Evolutionary conservation across 2,329 filamentous ascomycete species (phyloP).

Genomic region (Paracorniculantispora psalliotae): DNA sequence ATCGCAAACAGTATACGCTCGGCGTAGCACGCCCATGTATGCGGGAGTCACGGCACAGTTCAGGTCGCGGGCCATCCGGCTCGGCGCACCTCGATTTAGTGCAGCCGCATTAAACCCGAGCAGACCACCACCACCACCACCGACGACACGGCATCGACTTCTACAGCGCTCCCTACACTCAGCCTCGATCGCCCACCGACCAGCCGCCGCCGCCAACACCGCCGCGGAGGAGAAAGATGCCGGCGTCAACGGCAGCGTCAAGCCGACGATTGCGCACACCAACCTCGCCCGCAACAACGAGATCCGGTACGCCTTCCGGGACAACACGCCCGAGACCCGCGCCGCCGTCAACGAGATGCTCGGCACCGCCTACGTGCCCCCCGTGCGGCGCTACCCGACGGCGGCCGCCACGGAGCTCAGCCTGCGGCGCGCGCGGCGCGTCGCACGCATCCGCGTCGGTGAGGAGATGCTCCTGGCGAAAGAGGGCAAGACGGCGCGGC

Average conservation of each 20-base stretch:
- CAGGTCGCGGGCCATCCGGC: conserved; percentile 3
- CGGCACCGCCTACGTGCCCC: conserved; percentile 3
- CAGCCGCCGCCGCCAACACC: not conserved
- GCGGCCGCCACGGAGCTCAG: not conserved
- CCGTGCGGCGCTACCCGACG: not conserved
- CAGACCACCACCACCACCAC: too few relatives aligned
- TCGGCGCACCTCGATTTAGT: conserved; percentile 1
- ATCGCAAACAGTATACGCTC: not conserved
- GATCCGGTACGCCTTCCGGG: not conserved
- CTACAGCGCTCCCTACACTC: not conserved
- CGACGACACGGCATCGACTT: not conserved
- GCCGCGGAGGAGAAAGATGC: not conserved
- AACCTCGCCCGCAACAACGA: conserved; percentile 3
- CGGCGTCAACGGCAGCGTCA: not conserved
- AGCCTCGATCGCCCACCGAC: not conserved
- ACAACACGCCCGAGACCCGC: conserved; percentile 7
- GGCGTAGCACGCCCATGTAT: conserved; percentile 13
- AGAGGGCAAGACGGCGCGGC: not conserved
- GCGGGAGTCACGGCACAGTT: conserved; percentile 8
- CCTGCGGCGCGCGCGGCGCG: not conserved
- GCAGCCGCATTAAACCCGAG: not conserved
- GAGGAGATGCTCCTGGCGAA: not conserved
- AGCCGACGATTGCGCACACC: conserved; percentile 1
- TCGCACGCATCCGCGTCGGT: conserved; percentile 10
- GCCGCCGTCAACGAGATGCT: conserved; percentile 1